phyloP scores from a whole-genome alignment of 495 filamentous ascomycete genomes.

The Glonium stellatum region DNA sequence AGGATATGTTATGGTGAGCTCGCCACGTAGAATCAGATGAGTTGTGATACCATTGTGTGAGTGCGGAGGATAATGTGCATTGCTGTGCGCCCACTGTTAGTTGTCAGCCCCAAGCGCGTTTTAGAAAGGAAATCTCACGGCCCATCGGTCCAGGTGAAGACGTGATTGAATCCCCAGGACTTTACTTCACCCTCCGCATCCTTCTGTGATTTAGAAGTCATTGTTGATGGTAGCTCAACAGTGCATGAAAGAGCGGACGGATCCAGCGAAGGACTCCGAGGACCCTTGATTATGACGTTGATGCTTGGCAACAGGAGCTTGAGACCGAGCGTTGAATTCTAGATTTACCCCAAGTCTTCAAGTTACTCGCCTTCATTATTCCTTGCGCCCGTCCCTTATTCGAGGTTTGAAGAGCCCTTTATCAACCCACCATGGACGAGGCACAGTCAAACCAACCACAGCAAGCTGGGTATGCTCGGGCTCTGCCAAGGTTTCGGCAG shows the following conservation, averaged over 20 bases:
- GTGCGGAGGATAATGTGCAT: constrained; percentile 71
- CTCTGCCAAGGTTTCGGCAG: neutral
- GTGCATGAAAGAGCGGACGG: neutral
- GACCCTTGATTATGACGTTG: neutral
- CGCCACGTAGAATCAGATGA: constrained; percentile 66
- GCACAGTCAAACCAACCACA: neutral
- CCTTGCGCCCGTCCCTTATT: neutral
- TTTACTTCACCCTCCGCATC: constrained; percentile 60
- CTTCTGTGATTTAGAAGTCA: constrained; percentile 20
- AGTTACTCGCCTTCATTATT: neutral
- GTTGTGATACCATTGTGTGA: constrained; percentile 63
- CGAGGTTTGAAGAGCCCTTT: neutral
- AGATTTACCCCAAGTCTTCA: neutral
- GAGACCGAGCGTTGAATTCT: neutral
- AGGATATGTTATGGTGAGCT: constrained; percentile 67
- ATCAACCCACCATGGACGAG: neutral
- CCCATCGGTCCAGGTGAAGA: constrained; percentile 77
- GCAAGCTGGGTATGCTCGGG: neutral
- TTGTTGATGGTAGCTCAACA: constrained; percentile 4
- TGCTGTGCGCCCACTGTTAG: constrained; percentile 36
- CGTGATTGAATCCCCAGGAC: constrained; percentile 67
- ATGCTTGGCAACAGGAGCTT: neutral
- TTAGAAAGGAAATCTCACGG: constrained; percentile 46
- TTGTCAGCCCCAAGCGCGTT: neutral
- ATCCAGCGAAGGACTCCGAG: too few species aligned